A percentile compares a stretch with the other conserved stretches of the same genome.
These are phyloP conservation scores for Gnomoniopsis sp. DNA, from an alignment of 2,329 filamentous ascomycete species.

Conservation along the genomic window DNA sequence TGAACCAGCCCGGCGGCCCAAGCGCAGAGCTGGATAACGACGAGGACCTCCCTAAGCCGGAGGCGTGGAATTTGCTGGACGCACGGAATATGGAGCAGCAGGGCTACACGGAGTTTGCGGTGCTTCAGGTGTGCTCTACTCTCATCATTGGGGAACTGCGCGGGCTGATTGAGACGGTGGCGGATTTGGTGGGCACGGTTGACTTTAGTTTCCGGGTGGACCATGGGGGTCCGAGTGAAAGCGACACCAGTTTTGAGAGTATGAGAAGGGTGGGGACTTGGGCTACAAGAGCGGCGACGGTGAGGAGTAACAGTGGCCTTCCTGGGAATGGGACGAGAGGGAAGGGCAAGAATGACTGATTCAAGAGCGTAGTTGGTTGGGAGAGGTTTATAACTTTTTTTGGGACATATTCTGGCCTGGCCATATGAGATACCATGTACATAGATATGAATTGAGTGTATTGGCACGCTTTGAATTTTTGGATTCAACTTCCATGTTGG, in stretches of 20 bases:
- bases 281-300: constrained; percentile 8
- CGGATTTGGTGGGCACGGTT: constrained; percentile 67
- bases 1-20: not conserved
- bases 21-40: not conserved
- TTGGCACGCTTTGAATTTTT: too few relatives aligned
- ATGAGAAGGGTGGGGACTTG: constrained; percentile 10
- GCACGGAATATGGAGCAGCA: constrained; percentile 65
- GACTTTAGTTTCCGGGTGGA: constrained; percentile 67
- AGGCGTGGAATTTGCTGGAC: constrained; percentile 49
- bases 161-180: constrained; percentile 58
- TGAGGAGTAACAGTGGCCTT: not conserved
- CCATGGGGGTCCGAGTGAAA: constrained; percentile 11
- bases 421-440: too few relatives aligned
- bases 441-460: too few relatives aligned
- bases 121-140: constrained; percentile 67
- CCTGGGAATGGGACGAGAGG: not conserved
- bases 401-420: not conserved
- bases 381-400: not conserved
- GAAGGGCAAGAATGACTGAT: constrained; percentile 14
- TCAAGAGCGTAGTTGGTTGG: not conserved
- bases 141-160: constrained; percentile 68
- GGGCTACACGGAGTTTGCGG: constrained; percentile 72
- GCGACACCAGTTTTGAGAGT: constrained; percentile 8
- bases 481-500: too few relatives aligned
- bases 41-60: not conserved